Evolutionary conservation across 23 red algal species (phyloP), one percentile per base, ranked within the genome.

Genomic region (Gracilaria vermiculophylla): DNA sequence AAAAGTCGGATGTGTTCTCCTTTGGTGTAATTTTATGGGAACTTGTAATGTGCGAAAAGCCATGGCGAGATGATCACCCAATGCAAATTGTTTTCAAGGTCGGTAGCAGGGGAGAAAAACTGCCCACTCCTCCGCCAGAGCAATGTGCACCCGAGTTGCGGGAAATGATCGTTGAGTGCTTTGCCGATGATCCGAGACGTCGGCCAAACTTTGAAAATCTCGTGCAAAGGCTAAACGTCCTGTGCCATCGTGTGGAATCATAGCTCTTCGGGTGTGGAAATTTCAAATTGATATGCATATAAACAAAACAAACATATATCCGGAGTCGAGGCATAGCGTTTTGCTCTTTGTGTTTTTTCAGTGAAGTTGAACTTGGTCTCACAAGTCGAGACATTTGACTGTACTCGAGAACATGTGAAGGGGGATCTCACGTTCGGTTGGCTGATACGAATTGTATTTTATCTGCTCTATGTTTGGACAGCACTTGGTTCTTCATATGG

Each of bases 21-120:
- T 99, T 99, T 53, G 97, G 97, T 41, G 97, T 99, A 9, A 96
- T 99, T 50, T 66, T 99, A 28, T 99, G 97, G 97, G 97, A 99
- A 74, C 85, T 99, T 76, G 89, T 99, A 10, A 95, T 92, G 78
- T 92, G 97, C 47, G 92, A 95, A 51, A 95, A 95, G 52, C 97
- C 97, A 49, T 99, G 97, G 97, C 87, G 83, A 76, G 83, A 99
- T 50, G 92, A 95, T 72, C 92, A 94, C 81, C 97, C 92, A n/a
- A 95, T 92, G 88, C 97, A 99, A 53, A 91, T 99, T 42, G 91
- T 99, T 34, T 96, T 79, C 67, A 89, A 91, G 62, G 97, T 99
- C 48, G 93, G 93, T 43, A 89, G 69, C 40, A 74, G 91, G 66
- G 97, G 93, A 34, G 87, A 95, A 65, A 95, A 87, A 78, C 67